Evolutionary conservation across 306 rosid genomes (phyloP), one percentile per base, ranked within the genome.

Genomic region (Neltuma alba): DNA sequence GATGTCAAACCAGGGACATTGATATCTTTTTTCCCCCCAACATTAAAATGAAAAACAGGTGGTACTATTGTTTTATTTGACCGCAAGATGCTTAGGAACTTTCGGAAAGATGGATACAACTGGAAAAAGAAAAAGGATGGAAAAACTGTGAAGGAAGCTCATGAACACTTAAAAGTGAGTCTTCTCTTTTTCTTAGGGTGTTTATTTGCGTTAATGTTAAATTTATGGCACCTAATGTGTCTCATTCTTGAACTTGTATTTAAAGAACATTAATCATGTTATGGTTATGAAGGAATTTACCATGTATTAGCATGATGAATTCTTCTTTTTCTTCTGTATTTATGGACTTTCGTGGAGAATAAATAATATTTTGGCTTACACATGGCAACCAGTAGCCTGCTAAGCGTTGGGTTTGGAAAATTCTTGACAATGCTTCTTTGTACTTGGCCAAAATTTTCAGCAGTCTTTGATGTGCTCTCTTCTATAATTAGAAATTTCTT

Each of bases 51-150:
- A 72, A 62, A 83, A 81, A 86, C 91, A 96, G 99, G 97, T 87
- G 99, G 99, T 68, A 85, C 87, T 42, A 79, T 96, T 72, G 87
- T 85, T 70, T 78, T 93, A 70, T 96, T 96, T 87, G 97, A 96
- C 75, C 96, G 99, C 72, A 96, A 91, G 87, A 86, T 89, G 96
- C 97, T 91, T 70, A 88, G 99, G 81, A 90, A 96, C 88, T 96
- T 96, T 76, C 88, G 98, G 66, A 93, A 93, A 83, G 99, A 96
- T 78, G 99, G 98, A 62, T 92, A 93, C 86, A 93, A 96, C 85
- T 93, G 99, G 99, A 96, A 93, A 88, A 93, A 96, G 94, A 96
- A 96, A 82, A 93, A 83, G 27, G 98, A 93, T 36, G 99, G 98
- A 83, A 95, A 95, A 87, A 95, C 98, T 28, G 94, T 95, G 20